Base-by-base conservation (phyloP, 306 rosid genomes). In the Echinosophora koreensis region DNA sequence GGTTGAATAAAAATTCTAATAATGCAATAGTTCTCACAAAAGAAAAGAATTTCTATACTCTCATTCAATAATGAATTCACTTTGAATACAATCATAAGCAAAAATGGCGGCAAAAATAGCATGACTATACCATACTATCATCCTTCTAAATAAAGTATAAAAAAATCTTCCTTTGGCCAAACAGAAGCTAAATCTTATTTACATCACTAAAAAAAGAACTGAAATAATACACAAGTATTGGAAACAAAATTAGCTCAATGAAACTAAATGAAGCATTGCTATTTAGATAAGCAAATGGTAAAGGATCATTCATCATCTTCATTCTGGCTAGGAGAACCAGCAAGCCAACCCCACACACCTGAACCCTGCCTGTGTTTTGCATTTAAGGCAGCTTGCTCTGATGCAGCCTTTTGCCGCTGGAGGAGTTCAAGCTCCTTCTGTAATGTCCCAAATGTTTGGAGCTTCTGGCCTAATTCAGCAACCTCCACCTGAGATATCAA, bases 271-370 rank as follows among this genome's bases (percentile, higher is more conserved):
- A 71, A 74, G 86, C 66, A 71, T 54, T 78, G 60, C 70, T 85
- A 80, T 81, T 60, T 69, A 57, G 59, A 70, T 69, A 73, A 62
- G 76, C 59, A 47, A 52, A 22, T 27, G 61, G 68, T 38, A 74
- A 51, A 55, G 69, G 42, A 37, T 83, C 89, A 89, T 55, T 77
- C 93, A 41, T 92, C 88, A 37, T 86, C 91, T 2, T 28, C 49
- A 8, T 69, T 71, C 32, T 69, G 83, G 14, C 3, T 9, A 3
- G 91, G 96, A 34, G 85, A 5, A 47, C 97, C 97, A 0, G 98
- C 97, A 18, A 94, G 94, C 98, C 98, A 94, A 70, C 97, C 97
- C 98, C 97, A 94, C 66, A 94, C 83, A 5, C 98, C 90, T 38
- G 98, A 94, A 60, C 89, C 37, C 86, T 90, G 93, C 73, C 84